A percentile compares a stretch with the other conserved stretches of the same genome.
Conservation (phyloP, 306 rosid genomes). For the Medicago lupulina region DNA sequence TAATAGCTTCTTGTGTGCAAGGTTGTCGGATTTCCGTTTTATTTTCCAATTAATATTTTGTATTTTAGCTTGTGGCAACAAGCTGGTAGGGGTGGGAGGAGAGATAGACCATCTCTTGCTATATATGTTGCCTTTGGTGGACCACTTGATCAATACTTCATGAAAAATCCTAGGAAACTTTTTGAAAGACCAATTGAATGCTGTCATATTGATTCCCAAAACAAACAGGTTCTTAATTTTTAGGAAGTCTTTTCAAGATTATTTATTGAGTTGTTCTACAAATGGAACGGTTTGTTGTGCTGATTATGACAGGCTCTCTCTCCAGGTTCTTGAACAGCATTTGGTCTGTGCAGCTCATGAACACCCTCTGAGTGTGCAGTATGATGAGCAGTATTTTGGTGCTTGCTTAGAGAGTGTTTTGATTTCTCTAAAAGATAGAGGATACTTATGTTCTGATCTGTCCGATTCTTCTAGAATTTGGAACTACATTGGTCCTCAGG, state of each 20-base stretch:
- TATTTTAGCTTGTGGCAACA: constrained; percentile 91
- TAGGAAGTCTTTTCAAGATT: constrained; percentile 30
- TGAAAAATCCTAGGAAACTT: constrained; percentile 78
- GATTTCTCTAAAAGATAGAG: constrained; percentile 65
- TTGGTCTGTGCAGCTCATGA: constrained; percentile 88
- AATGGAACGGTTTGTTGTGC: constrained; percentile 33
- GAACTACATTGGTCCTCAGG: constrained; percentile 87
- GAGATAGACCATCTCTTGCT: constrained; percentile 86
- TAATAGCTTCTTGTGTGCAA: constrained; percentile 35
- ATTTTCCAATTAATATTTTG: constrained; percentile 13
- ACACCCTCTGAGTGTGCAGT: constrained; percentile 65
- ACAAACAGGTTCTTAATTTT: constrained; percentile 71
- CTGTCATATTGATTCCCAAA: constrained; percentile 85
- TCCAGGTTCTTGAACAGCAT: constrained; percentile 89
- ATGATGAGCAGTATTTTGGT: constrained; percentile 83
- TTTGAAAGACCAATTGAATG: constrained; percentile 91
- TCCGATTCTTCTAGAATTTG: constrained; percentile 63
- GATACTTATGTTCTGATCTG: constrained; percentile 60
- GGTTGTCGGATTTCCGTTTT: constrained; percentile 18
- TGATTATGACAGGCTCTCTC: constrained; percentile 38
- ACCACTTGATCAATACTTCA: constrained; percentile 95
- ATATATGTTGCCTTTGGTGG: constrained; percentile 89
- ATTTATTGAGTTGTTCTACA: constrained; percentile 20
- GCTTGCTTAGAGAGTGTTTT: constrained; percentile 60
- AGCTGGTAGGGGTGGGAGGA: constrained; percentile 97